Evolutionary conservation across 768 basidiomycete species (phyloP).

Genomic region (Sarcomyxa edulis): DNA sequence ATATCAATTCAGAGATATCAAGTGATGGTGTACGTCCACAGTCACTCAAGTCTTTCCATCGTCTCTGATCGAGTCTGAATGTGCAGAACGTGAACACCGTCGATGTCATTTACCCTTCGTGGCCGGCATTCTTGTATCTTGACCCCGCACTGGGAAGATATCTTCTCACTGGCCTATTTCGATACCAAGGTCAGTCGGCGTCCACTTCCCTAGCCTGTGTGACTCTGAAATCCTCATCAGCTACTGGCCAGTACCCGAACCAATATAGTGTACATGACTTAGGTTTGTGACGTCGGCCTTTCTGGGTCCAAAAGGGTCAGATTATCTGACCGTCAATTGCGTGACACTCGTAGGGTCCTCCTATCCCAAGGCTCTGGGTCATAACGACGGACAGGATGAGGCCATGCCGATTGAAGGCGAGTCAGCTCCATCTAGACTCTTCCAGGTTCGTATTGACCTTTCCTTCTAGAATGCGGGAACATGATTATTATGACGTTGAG

Average conservation of each 20-base stretch:
- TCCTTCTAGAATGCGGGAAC: slow-evolving; percentile 55
- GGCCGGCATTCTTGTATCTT: slow-evolving; percentile 48
- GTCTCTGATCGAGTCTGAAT: slow-evolving; percentile 1
- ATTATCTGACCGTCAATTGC: not conserved
- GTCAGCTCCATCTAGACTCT: not conserved
- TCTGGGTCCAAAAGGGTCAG: too few relatives aligned
- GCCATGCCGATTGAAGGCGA: slow-evolving; percentile 50
- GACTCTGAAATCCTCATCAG: too few relatives aligned
- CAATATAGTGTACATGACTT: slow-evolving; percentile 63
- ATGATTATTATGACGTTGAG: slow-evolving; percentile 6
- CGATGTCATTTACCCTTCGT: slow-evolving; percentile 49
- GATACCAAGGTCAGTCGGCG: too few relatives aligned
- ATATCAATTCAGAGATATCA: too few relatives aligned
- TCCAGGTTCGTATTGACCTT: not conserved
- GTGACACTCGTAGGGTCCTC: slow-evolving; percentile 26
- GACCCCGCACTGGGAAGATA: slow-evolving; percentile 52
- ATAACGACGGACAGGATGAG: slow-evolving; percentile 45
- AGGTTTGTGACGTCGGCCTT: not conserved
- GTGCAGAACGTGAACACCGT: slow-evolving; percentile 43
- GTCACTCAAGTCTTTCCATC: slow-evolving; percentile 2
- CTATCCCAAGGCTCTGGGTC: slow-evolving; percentile 40
- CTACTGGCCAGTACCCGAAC: slow-evolving; percentile 60
- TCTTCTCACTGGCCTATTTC: slow-evolving; percentile 54
- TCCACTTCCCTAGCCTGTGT: too few relatives aligned
- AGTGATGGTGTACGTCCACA: slow-evolving; percentile 46